Evolutionary conservation across 2,329 filamentous ascomycete species (phyloP).

Genomic region (Trichophyton benhamiae): DNA sequence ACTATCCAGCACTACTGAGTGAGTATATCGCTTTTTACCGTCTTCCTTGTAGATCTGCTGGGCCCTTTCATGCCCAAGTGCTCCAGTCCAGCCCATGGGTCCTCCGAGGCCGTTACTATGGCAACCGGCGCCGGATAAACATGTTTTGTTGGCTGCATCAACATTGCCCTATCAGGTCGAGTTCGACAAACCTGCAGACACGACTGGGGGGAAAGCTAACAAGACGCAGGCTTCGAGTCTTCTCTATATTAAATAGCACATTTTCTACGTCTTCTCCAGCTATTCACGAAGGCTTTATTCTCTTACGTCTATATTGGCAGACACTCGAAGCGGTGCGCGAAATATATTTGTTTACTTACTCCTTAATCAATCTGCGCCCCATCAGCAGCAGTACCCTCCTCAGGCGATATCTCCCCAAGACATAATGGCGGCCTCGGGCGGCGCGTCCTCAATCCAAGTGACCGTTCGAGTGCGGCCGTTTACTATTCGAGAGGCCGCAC

Average conservation of each 20-base stretch:
- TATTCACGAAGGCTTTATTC: not conserved
- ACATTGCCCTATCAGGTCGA: slow-evolving; percentile 1
- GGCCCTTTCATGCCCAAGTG: too few relatives aligned
- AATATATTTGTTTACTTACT: slow-evolving; percentile 6
- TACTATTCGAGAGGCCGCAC: slow-evolving; percentile 84
- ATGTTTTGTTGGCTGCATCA: slow-evolving; percentile 4
- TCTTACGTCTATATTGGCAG: not conserved
- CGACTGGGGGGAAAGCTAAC: not conserved
- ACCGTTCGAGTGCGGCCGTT: slow-evolving; percentile 53
- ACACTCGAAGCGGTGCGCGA: not conserved
- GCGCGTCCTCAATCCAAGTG: slow-evolving; percentile 40
- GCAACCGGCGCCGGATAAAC: slow-evolving; percentile 15
- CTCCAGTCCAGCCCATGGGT: not conserved
- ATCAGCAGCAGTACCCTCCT: not conserved
- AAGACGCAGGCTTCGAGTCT: slow-evolving; percentile 1
- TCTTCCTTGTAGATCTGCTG: too few relatives aligned
- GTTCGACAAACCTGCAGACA: not conserved
- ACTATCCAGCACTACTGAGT: too few relatives aligned
- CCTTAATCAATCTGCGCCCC: not conserved
- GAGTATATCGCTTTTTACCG: too few relatives aligned
- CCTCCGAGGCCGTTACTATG: slow-evolving; percentile 6
- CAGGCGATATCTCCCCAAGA: not conserved
- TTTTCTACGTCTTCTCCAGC: not conserved
- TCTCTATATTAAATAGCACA: slow-evolving; percentile 3
- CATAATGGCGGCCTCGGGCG: slow-evolving; percentile 31